A percentile compares a stretch with the other conserved stretches of the same genome.
Evolutionary conservation across 805 yeast genomes (phyloP).

Genomic region (Saturnispora gosingensis): DNA sequence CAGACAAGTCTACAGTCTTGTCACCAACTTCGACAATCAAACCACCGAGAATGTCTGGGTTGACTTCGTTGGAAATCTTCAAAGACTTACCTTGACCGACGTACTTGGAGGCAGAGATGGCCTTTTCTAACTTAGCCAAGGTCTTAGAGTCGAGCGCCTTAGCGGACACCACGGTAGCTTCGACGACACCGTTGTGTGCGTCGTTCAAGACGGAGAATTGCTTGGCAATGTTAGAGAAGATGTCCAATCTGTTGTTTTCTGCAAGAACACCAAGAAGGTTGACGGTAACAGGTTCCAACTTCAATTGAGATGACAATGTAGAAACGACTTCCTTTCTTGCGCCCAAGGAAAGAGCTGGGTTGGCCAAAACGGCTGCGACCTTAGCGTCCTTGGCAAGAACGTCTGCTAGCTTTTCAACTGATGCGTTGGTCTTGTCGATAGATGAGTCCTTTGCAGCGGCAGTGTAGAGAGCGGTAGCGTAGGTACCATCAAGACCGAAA

Average conservation of each 20-base stretch:
- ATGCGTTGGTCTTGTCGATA: conserved; percentile 55
- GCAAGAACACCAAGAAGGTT: conserved; percentile 82
- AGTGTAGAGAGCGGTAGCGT: conserved; percentile 88
- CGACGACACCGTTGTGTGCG: conserved; percentile 86
- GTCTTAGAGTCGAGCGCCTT: conserved; percentile 73
- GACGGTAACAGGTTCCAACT: conserved; percentile 58
- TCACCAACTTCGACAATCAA: conserved; percentile 93
- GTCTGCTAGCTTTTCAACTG: conserved; percentile 49
- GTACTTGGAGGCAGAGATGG: conserved; percentile 67
- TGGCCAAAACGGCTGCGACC: conserved; percentile 50
- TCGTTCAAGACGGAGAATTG: conserved; percentile 74
- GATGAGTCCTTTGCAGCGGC: conserved; percentile 82
- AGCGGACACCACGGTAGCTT: conserved; percentile 87
- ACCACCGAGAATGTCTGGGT: conserved; percentile 93
- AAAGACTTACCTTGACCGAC: conserved; percentile 84
- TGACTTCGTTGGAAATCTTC: conserved; percentile 71
- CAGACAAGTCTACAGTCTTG: conserved; percentile 89
- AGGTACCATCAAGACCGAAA: conserved; percentile 93
- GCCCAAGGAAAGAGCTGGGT: conserved; percentile 73
- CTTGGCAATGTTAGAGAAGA: conserved; percentile 54
- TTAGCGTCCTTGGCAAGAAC: conserved; percentile 55
- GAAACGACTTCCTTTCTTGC: conserved; percentile 69
- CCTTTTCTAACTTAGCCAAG: conserved; percentile 66
- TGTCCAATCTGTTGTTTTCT: conserved; percentile 84
- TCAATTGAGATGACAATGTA: conserved; percentile 39